These are phyloP conservation scores for Baudoinia panamericana DNA, from an alignment of 495 filamentous ascomycete genomes.

Conservation along the genomic window DNA sequence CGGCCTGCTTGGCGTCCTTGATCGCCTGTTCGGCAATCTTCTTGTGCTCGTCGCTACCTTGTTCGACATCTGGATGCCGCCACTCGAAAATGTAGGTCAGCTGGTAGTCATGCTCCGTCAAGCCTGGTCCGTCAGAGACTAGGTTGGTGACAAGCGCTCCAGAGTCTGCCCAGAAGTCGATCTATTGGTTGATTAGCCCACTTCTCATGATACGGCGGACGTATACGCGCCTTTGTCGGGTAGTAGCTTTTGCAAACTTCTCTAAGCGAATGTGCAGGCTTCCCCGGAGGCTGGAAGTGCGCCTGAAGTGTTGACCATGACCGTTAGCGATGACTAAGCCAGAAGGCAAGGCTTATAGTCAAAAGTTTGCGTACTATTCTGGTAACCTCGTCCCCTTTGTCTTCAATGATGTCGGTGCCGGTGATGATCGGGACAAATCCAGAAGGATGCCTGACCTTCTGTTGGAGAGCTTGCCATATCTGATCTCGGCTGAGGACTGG, in stretches of 20 bases:
- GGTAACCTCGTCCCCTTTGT: slow-evolving; percentile 26
- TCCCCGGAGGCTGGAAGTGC: slow-evolving; percentile 5
- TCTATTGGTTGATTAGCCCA: too few species aligned
- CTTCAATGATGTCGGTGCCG: slow-evolving; percentile 30
- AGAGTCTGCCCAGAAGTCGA: slow-evolving; percentile 26
- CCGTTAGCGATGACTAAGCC: neutral
- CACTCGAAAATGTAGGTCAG: slow-evolving; percentile 47
- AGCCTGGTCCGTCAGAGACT: slow-evolving; percentile 34
- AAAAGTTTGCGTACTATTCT: slow-evolving; percentile 13
- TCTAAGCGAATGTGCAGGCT: slow-evolving; percentile 2
- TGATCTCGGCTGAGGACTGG: slow-evolving; percentile 35
- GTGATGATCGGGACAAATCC: slow-evolving; percentile 40
- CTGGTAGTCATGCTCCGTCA: slow-evolving; percentile 31
- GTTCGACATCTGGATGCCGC: slow-evolving; percentile 31
- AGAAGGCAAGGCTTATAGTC: too few species aligned
- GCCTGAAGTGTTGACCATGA: neutral
- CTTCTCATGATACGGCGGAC: too few species aligned
- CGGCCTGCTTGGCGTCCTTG: slow-evolving; percentile 20
- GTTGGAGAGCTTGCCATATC: slow-evolving; percentile 39
- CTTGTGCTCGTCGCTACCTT: slow-evolving; percentile 23
- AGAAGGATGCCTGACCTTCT: slow-evolving; percentile 39
- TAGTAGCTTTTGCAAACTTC: slow-evolving; percentile 19
- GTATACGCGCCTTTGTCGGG: slow-evolving; percentile 25
- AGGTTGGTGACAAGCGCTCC: slow-evolving; percentile 36
- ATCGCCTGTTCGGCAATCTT: slow-evolving; percentile 22